Conservation (phyloP, 441 rosid genomes). For the Codiaeum variegatum region DNA sequence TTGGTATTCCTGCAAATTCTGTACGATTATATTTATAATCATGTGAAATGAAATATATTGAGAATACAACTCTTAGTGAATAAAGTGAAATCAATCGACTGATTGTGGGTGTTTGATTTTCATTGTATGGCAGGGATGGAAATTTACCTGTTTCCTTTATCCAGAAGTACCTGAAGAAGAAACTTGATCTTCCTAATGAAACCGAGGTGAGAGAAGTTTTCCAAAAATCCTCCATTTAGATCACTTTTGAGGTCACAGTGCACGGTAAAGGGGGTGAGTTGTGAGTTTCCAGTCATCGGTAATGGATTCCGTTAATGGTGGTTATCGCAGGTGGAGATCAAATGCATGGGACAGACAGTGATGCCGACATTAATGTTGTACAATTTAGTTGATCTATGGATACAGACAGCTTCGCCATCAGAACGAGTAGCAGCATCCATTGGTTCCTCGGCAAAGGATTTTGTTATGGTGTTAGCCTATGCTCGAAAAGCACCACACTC, state of each 20-base stretch:
- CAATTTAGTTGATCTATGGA: constrained; percentile 70
- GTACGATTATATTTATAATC: too few relatives aligned
- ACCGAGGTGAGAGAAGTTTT: constrained; percentile 55
- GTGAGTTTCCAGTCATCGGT: background rate
- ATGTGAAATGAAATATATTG: too few relatives aligned
- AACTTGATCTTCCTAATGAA: constrained; percentile 75
- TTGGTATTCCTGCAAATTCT: too few relatives aligned
- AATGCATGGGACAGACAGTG: constrained; percentile 79
- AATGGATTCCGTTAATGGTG: background rate
- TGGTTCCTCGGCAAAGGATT: constrained; percentile 86
- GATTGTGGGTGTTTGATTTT: constrained; percentile 14
- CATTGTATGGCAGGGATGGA: constrained; percentile 64
- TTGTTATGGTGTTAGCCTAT: constrained; percentile 79
- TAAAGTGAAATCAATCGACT: constrained; percentile 5
- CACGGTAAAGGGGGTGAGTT: background rate
- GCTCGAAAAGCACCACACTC: constrained; percentile 46
- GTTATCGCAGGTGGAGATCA: constrained; percentile 69
- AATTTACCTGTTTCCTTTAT: constrained; percentile 70
- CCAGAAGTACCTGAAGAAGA: constrained; percentile 84
- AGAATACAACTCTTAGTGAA: background rate
- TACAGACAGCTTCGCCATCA: constrained; percentile 46
- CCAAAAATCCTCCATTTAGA: background rate
- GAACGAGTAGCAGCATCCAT: constrained; percentile 49
- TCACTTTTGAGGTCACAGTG: background rate
- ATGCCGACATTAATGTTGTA: constrained; percentile 59